A percentile compares a stretch with the other conserved stretches of the same genome.
These are phyloP conservation scores for Termitomyces sp. DNA, from an alignment of 768 basidiomycete species.

Conservation along the genomic window DNA sequence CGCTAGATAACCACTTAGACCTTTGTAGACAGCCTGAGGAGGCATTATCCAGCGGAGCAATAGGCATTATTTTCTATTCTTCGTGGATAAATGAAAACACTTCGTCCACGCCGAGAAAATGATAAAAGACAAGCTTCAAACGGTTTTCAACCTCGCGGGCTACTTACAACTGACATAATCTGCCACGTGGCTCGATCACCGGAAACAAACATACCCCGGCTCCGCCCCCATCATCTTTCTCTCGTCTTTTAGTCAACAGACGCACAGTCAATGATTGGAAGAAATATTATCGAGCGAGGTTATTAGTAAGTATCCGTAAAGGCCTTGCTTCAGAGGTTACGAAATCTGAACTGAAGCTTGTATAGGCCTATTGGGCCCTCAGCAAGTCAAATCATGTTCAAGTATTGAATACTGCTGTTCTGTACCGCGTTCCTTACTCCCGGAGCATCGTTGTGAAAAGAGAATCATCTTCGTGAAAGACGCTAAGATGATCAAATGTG, in stretches of 20 bases:
- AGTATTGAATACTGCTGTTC: neutral
- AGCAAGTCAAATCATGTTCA: neutral
- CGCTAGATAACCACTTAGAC: too few species aligned
- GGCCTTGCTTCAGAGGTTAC: neutral
- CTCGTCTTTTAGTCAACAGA: neutral
- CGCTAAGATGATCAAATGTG: neutral
- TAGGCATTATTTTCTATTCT: too few species aligned
- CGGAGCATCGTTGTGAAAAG: neutral
- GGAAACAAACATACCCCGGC: neutral
- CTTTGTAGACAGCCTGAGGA: too few species aligned
- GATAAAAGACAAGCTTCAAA: too few species aligned
- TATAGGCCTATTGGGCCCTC: neutral
- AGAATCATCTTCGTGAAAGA: neutral
- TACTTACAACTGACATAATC: too few species aligned
- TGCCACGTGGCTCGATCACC: neutral
- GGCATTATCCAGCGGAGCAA: too few species aligned
- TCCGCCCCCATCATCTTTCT: too few species aligned
- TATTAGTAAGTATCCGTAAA: neutral
- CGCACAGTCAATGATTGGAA: neutral
- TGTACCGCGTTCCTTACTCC: neutral
- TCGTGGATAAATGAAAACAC: too few species aligned
- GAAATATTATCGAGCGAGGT: neutral
- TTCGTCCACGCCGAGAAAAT: too few species aligned
- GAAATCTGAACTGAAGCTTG: too few species aligned
- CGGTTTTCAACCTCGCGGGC: too few species aligned